These are phyloP conservation scores for Tetracentron sinense DNA, from an alignment of 164 flowering plant genomes.

Conservation along the genomic window DNA sequence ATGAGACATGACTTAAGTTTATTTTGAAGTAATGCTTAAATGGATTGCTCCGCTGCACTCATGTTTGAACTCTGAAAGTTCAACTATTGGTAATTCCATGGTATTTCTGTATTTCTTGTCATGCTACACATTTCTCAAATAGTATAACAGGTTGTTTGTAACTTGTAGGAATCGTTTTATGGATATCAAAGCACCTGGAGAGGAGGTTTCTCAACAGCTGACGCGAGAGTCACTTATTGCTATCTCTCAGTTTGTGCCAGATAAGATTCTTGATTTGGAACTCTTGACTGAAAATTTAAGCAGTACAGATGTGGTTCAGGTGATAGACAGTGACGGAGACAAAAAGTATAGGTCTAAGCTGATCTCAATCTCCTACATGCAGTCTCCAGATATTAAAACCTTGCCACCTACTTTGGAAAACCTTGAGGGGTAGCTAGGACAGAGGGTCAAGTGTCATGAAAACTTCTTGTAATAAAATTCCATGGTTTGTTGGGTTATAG, in stretches of 20 bases:
- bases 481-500: slow-evolving; percentile 8
- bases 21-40: too few species aligned
- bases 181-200: slow-evolving; percentile 37
- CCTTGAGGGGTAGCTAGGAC: slow-evolving; percentile 14
- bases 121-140: background rate
- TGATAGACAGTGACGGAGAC: slow-evolving; percentile 18
- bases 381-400: slow-evolving; percentile 31
- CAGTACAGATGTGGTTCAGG: slow-evolving; percentile 15
- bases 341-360: slow-evolving; percentile 43
- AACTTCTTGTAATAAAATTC: slow-evolving; percentile 7
- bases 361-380: slow-evolving; percentile 41
- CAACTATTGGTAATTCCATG: background rate
- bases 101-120: background rate
- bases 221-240: slow-evolving; percentile 61
- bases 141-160: background rate
- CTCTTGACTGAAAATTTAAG: slow-evolving; percentile 15
- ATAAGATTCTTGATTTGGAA: slow-evolving; percentile 16
- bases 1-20: too few species aligned
- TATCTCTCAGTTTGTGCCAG: slow-evolving; percentile 39
- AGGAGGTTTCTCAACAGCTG: slow-evolving; percentile 34
- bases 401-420: slow-evolving; percentile 15
- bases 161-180: slow-evolving; percentile 28
- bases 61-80: too few species aligned
- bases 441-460: background rate
- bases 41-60: too few species aligned